A percentile compares a stretch with the other conserved stretches of the same genome.
Conservation (phyloP, 1,284 basidiomycete genomes). For the Naganishia sp. region DNA sequence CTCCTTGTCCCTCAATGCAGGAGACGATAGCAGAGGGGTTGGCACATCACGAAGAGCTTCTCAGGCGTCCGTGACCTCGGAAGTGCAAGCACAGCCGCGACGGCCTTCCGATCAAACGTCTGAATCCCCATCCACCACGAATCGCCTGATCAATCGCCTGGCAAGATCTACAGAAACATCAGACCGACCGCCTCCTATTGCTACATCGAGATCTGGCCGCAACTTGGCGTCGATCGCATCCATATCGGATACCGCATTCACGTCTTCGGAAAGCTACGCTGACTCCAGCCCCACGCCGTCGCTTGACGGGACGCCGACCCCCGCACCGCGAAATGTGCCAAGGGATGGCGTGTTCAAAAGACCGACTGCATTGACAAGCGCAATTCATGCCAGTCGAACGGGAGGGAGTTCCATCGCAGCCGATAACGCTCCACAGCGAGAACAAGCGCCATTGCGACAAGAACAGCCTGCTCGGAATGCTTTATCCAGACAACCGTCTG, state of each 20-base stretch:
- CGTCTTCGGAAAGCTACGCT: not conserved
- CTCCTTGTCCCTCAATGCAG: slow-evolving; percentile 8
- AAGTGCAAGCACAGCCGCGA: not conserved
- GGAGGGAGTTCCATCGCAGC: not conserved
- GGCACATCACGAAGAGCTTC: not conserved
- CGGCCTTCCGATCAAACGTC: not conserved
- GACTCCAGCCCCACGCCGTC: slow-evolving; percentile 15
- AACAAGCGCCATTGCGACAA: not conserved
- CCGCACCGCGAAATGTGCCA: slow-evolving; percentile 5
- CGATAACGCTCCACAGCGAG: not conserved
- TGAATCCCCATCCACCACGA: not conserved
- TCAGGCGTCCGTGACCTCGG: not conserved
- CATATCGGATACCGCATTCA: not conserved
- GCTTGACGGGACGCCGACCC: slow-evolving; percentile 9
- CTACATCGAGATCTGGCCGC: not conserved
- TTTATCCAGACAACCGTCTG: not conserved
- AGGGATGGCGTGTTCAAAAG: slow-evolving; percentile 21
- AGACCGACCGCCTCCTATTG: slow-evolving; percentile 8
- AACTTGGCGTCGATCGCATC: slow-evolving; percentile 7
- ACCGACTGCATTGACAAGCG: slow-evolving; percentile 8
- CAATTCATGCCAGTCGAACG: slow-evolving; percentile 17
- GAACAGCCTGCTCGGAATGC: not conserved
- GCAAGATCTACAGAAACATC: not conserved
- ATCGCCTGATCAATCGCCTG: slow-evolving; percentile 2
- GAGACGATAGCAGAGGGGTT: not conserved